phyloP scores from a whole-genome alignment of 2,329 filamentous ascomycete species.

The Emericellopsis cladophorae region DNA sequence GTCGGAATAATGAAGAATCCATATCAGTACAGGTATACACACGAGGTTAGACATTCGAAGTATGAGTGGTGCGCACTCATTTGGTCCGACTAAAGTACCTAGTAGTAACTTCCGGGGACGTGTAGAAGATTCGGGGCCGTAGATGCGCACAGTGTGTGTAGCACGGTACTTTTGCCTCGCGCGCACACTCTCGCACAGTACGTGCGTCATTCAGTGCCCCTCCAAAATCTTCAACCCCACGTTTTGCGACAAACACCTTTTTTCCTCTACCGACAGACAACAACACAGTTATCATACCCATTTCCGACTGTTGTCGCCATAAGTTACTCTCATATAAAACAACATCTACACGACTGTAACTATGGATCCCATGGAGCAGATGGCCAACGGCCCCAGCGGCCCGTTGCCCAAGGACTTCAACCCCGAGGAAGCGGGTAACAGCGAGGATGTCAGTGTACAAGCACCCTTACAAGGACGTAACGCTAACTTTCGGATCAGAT shows the following conservation, averaged over 20 bases:
- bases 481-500: constrained; percentile 44
- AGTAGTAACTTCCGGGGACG: too few relatives aligned
- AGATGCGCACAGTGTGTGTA: too few relatives aligned
- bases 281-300: constrained; percentile 1
- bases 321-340: not conserved
- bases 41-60: too few relatives aligned
- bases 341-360: not conserved
- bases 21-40: too few relatives aligned
- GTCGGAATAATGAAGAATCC: too few relatives aligned
- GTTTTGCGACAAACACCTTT: too few relatives aligned
- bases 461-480: not conserved
- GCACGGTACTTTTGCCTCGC: too few relatives aligned
- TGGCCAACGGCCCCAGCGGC: constrained; percentile 15
- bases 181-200: too few relatives aligned
- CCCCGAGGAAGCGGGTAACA: constrained; percentile 40
- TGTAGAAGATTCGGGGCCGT: too few relatives aligned
- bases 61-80: too few relatives aligned
- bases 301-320: not conserved
- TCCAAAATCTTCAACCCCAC: not conserved
- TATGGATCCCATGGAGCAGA: constrained; percentile 27
- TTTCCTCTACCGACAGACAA: not conserved
- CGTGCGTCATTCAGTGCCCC: not conserved
- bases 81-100: too few relatives aligned
- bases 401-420: constrained; percentile 43
- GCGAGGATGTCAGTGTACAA: constrained; percentile 37